A percentile compares a stretch with the other conserved stretches of the same genome.
These are phyloP conservation scores for Camillea tinctor DNA, from an alignment of 2,329 filamentous ascomycete species.

Conservation along the genomic window DNA sequence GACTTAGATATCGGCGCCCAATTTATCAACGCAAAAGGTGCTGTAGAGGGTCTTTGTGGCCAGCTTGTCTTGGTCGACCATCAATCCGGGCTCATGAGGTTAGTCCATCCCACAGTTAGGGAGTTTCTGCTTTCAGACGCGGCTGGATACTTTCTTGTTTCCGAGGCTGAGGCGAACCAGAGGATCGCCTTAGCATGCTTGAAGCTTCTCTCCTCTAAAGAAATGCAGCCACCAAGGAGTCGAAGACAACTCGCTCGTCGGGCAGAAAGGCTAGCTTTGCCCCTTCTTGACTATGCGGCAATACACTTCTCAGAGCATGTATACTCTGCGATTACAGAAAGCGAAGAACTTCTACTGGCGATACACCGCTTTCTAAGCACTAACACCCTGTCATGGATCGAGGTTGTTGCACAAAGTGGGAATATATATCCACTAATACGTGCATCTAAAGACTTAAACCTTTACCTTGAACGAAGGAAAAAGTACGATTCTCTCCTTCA, in stretches of 20 bases:
- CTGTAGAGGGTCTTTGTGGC: slow-evolving; percentile 30
- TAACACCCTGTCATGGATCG: slow-evolving; percentile 32
- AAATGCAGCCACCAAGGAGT: slow-evolving; percentile 21
- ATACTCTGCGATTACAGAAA: slow-evolving; percentile 12
- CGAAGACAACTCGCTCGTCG: slow-evolving; percentile 3
- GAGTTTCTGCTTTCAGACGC: slow-evolving; percentile 27
- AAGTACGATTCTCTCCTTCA: slow-evolving; percentile 24
- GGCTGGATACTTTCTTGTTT: slow-evolving; percentile 26
- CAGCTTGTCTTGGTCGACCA: slow-evolving; percentile 30
- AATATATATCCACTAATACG: slow-evolving; percentile 23
- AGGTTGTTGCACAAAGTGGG: slow-evolving; percentile 21
- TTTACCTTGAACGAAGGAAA: slow-evolving; percentile 23
- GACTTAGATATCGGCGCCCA: slow-evolving; percentile 27
- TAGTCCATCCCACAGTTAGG: slow-evolving; percentile 30
- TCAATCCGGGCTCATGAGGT: slow-evolving; percentile 13
- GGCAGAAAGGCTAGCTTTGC: slow-evolving; percentile 4
- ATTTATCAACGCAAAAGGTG: slow-evolving; percentile 18
- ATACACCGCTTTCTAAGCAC: slow-evolving; percentile 26
- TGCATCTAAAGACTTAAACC: slow-evolving; percentile 23
- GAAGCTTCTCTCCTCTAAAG: slow-evolving; percentile 18
- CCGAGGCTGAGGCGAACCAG: slow-evolving; percentile 19
- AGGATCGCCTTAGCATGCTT: slow-evolving; percentile 28
- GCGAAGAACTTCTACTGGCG: slow-evolving; percentile 19
- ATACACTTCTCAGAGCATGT: slow-evolving; percentile 30
- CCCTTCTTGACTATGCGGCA: slow-evolving; percentile 26